Evolutionary conservation across 1,284 basidiomycete species (phyloP), one percentile per base, ranked within the genome.

Genomic region (Agroathelia rolfsii): DNA sequence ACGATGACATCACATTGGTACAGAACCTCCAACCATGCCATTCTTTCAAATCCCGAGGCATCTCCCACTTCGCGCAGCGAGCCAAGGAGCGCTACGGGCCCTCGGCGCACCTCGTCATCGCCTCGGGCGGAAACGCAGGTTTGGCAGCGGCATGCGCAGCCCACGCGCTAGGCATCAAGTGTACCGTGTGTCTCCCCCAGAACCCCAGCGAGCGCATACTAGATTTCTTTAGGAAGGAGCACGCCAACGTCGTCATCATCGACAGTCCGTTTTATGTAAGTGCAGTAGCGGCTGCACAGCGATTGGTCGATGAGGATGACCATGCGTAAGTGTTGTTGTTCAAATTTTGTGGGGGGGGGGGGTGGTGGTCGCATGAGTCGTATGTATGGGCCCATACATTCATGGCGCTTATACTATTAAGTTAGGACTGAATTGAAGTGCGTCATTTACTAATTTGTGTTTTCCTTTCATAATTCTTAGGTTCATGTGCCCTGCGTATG

Each of bases 11-110:
- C 20, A 18, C 28, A 7, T 20, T 24, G 3, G 17, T 25, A 23
- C 44, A 84, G 81, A 79, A 67, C 42, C 57, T 84, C 2, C 82
- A 85, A 36, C 76, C 75, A 0, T 69, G 70, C 0, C 66, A 78
- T 40, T 83, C 80, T 3, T 85, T 82, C 69, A 84, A 86, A 50
- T 76, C 68, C 42, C 65, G 82, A 14, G 79, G 80, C 4, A 65
- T 84, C 21, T 76, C 76, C 12, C 59, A 66, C 39, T 77, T 76
- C 43, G 61, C 72, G 3, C 64, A 72, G 43, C 58, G 62, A 24
- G 66, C 64, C 16, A 61, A 66, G 36, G 55, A 62, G 34, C 55
- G 50, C 13, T 59, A 69, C 34, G 79, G 77, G 0, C 48, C 65
- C 6, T 46, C 48, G 22, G 57, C 72, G 5, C 79, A 81, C 48